Evolutionary conservation across 192 early-diverging fungal genomes (phyloP).

Genomic region (Dissophora ornata): DNA sequence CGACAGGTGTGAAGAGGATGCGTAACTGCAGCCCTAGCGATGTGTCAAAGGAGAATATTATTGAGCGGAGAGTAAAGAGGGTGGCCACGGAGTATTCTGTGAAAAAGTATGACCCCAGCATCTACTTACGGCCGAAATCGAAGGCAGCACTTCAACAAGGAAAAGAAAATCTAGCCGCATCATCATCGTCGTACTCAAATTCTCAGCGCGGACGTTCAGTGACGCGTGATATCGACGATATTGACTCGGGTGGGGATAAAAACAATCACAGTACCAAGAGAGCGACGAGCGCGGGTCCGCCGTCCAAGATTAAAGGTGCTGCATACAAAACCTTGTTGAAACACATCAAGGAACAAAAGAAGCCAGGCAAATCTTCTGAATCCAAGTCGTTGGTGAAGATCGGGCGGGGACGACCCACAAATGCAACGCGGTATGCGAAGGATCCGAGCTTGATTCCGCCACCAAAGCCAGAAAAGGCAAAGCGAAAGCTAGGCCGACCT

Average conservation of each 20-base stretch:
- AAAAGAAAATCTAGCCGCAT: background rate
- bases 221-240: background rate
- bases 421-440: background rate
- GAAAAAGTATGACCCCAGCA: slow-evolving; percentile 22
- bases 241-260: background rate
- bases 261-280: background rate
- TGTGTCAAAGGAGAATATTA: slow-evolving; percentile 28
- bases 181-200: background rate
- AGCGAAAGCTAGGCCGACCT: slow-evolving; percentile 20
- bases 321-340: too few relatives aligned
- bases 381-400: background rate
- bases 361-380: background rate
- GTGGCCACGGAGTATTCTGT: slow-evolving; percentile 5
- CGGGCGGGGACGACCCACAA: slow-evolving; percentile 12
- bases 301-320: background rate
- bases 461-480: background rate
- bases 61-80: slow-evolving; percentile 31
- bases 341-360: too few relatives aligned
- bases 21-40: slow-evolving; percentile 28
- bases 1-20: slow-evolving; percentile 12
- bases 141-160: background rate
- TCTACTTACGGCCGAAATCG: background rate
- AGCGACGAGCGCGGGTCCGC: slow-evolving; percentile 17
- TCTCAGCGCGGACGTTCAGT: background rate
- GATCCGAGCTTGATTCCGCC: slow-evolving; percentile 10